Evolutionary conservation across 495 filamentous ascomycete genomes (phyloP).

Genomic region (Entonaema liquescens): DNA sequence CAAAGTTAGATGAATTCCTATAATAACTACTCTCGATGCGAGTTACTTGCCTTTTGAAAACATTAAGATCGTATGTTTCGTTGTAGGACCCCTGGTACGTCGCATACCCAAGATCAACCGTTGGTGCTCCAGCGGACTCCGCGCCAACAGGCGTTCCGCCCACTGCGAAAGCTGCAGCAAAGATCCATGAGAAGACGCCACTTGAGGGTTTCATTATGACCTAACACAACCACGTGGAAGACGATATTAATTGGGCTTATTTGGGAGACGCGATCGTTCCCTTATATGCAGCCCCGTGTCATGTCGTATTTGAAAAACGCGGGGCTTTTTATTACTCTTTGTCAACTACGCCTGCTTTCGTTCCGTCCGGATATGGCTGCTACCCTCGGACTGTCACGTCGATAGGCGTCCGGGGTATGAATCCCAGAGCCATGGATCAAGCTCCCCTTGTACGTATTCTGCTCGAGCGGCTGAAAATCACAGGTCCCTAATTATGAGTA

Average conservation of each 20-base stretch:
- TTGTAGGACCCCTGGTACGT: constrained; percentile 51
- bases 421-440: background rate
- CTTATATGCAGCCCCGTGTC: no score
- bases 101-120: constrained; percentile 52
- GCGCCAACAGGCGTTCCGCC: background rate
- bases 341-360: no score
- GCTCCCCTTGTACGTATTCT: background rate
- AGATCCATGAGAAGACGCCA: constrained; percentile 20
- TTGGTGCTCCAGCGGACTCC: constrained; percentile 22
- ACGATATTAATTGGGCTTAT: background rate
- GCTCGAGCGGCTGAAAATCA: background rate
- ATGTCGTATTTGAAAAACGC: no score
- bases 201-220: constrained; percentile 25
- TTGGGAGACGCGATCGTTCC: background rate
- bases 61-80: constrained; percentile 47
- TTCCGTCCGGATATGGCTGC: no score
- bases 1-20: constrained; percentile 10
- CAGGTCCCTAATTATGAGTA: background rate
- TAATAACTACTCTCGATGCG: background rate
- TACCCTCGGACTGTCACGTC: no score
- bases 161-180: constrained; percentile 2
- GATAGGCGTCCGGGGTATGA: background rate
- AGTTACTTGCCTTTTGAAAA: constrained; percentile 50
- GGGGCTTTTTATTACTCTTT: no score
- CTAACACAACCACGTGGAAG: background rate